Base-by-base conservation (phyloP, 441 rosid species). In the Rhodomyrtus psidioides region DNA sequence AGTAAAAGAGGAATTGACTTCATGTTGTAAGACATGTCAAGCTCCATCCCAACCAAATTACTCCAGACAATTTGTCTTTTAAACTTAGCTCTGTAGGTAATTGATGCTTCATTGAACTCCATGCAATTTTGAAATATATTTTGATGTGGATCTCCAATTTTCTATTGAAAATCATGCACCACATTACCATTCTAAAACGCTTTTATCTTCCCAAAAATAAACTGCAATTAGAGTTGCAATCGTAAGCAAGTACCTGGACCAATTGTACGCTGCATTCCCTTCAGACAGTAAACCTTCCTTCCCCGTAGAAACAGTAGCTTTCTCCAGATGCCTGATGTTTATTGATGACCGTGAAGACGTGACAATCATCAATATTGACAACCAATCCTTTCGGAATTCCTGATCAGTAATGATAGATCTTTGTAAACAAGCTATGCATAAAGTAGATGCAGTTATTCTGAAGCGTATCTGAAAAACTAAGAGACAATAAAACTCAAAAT, bases 251-350 rank as follows among this genome's bases (percentile, higher is more conserved):
- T 89, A 98, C 99, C 99, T 96, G 89, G 99, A 96, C 99, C 99
- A 98, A 87, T 93, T 98, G 91, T 95, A 96, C 53, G 99, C 96
- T 79, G 99, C 94, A 90, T 98, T 98, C 90, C 99, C 99, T 93
- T 98, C 99, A n/a, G 99, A 94, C n/a, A 98, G 90, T 88, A 98
- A 93, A 34, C 99, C 99, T 91, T 98, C 99, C 91, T 98, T 98
- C 88, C 99, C 99, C 1, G 99, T 96, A 86, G 99, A 98, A 91
- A 98, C 94, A 53, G 99, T 96, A 86, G 99, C 99, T 90, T 98
- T 98, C 91, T 98, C 99, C 93, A 98, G 87, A 90, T 96, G 99
- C 90, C 98, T 94, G 89, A 98, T 96, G 91, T 94, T 98, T 88
- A 98, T 94, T 49, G 98, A 95, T 88, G 99, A 96, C 84, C 99